Percentiles rank a stretch among this genome's conserved stretches.
phyloP scores from a whole-genome alignment of 1,284 basidiomycete species.

The Coniferiporia sulphurascens region DNA sequence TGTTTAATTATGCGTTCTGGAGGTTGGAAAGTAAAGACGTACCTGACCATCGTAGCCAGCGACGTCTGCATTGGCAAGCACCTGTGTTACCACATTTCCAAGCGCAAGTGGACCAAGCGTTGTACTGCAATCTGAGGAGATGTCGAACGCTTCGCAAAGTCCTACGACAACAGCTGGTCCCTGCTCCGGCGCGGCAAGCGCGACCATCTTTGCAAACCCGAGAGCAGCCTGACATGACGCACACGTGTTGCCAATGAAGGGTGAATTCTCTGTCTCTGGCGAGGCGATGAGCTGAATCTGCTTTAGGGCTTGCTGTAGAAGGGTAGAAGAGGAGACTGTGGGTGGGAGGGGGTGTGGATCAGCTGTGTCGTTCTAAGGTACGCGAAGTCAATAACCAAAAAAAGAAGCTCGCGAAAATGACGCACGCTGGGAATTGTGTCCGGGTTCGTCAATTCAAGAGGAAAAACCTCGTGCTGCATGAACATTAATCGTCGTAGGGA shows the following conservation, averaged over 20 bases:
- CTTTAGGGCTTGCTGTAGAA: constrained; percentile 45
- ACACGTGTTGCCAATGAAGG: constrained; percentile 50
- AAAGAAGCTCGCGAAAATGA: background rate
- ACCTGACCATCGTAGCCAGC: constrained; percentile 69
- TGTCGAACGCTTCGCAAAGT: constrained; percentile 57
- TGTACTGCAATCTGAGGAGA: constrained; percentile 47
- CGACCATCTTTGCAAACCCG: constrained; percentile 62
- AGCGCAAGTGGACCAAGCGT: constrained; percentile 44
- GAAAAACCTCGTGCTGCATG: constrained; percentile 49
- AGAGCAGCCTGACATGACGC: constrained; percentile 58
- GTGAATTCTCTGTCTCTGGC: constrained; percentile 33
- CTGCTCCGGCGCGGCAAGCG: constrained; percentile 55
- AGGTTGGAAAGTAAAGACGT: constrained; percentile 8
- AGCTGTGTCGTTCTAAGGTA: constrained; percentile 42
- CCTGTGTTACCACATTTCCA: constrained; percentile 62
- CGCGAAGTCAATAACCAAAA: background rate
- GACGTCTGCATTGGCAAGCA: constrained; percentile 62
- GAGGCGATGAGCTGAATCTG: constrained; percentile 51
- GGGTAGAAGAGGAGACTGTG: constrained; percentile 36
- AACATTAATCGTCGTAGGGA: constrained; percentile 4
- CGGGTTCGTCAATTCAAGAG: constrained; percentile 55
- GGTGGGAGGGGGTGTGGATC: constrained; percentile 66
- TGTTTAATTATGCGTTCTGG: no score
- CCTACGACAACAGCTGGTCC: constrained; percentile 54
- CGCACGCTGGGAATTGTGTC: constrained; percentile 45